Evolutionary conservation across 106 monocot species (phyloP).

Genomic region (Dendrobium catenatum): DNA sequence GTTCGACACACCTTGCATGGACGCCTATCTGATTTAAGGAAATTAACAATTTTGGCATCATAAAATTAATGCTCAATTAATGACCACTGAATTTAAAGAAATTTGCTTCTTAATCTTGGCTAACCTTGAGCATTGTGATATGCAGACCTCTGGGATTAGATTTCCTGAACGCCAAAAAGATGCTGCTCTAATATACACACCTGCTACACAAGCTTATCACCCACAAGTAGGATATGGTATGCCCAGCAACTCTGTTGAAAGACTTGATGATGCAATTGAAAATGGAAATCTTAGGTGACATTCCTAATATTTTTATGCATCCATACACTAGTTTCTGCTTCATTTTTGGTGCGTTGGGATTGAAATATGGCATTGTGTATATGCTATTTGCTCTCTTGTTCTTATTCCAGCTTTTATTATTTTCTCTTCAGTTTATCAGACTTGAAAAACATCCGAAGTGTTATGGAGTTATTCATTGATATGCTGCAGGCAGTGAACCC

Average conservation of each 20-base stretch:
- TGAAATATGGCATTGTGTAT: neutral
- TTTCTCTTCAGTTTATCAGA: conserved; percentile 56
- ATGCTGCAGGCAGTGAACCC: conserved; percentile 85
- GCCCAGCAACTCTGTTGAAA: conserved; percentile 50
- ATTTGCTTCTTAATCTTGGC: neutral
- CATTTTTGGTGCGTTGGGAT: neutral
- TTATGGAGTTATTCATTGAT: conserved; percentile 68
- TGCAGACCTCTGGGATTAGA: conserved; percentile 60
- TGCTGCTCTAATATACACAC: conserved; percentile 68
- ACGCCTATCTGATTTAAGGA: too few species aligned
- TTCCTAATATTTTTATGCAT: neutral
- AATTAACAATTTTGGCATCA: neutral
- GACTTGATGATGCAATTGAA: conserved; percentile 86
- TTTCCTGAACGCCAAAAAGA: conserved; percentile 66
- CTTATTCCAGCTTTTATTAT: conserved; percentile 8
- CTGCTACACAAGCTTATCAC: conserved; percentile 18
- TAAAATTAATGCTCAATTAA: neutral
- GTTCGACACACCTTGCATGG: too few species aligned
- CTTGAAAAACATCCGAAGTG: conserved; percentile 48
- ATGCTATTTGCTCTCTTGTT: neutral
- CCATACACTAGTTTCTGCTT: neutral
- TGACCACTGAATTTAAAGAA: neutral
- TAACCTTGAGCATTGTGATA: neutral
- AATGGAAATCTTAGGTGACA: conserved; percentile 62
- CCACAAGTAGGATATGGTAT: conserved; percentile 45